Conservation (phyloP, 2,329 filamentous ascomycete species). For the Colletotrichum liriopes region DNA sequence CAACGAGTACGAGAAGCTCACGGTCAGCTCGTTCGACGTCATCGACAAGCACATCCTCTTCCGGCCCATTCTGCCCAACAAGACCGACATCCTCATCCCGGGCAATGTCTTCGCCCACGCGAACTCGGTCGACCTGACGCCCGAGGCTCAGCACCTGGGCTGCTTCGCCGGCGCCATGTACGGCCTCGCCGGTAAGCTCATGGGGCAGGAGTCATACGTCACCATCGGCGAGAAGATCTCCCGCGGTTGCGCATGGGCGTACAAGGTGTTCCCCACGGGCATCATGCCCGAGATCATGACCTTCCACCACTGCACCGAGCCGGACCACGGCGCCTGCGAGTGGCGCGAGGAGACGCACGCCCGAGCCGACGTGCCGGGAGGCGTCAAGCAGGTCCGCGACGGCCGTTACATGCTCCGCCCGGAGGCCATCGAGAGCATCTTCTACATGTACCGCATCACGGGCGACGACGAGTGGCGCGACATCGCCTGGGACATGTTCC, state of each 20-base stretch:
- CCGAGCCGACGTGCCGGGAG: conserved; percentile 60
- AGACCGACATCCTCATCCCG: conserved; percentile 73
- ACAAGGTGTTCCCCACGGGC: conserved; percentile 63
- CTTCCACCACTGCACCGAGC: conserved; percentile 54
- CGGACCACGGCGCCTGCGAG: conserved; percentile 52
- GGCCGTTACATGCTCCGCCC: conserved; percentile 62
- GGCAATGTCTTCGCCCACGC: conserved; percentile 56
- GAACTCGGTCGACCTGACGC: conserved; percentile 49
- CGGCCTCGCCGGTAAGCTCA: conserved; percentile 73
- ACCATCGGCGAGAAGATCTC: conserved; percentile 64
- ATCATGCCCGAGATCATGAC: conserved; percentile 69
- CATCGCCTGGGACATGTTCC: conserved; percentile 65
- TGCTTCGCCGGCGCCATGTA: conserved; percentile 79
- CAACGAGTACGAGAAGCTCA: conserved; percentile 76
- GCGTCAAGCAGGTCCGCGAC: conserved; percentile 70
- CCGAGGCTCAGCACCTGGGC: conserved; percentile 69
- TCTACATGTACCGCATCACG: conserved; percentile 67
- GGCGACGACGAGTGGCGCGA: conserved; percentile 62
- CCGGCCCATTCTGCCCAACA: conserved; percentile 74
- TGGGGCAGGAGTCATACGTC: conserved; percentile 64
- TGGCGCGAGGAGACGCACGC: conserved; percentile 50
- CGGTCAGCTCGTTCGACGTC: conserved; percentile 73
- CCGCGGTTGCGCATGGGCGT: conserved; percentile 70
- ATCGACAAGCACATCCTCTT: conserved; percentile 77
- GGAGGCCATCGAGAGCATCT: conserved; percentile 68